These are phyloP conservation scores for Hygrophila difformis DNA, from an alignment of 257 asterid genomes.

Conservation along the genomic window DNA sequence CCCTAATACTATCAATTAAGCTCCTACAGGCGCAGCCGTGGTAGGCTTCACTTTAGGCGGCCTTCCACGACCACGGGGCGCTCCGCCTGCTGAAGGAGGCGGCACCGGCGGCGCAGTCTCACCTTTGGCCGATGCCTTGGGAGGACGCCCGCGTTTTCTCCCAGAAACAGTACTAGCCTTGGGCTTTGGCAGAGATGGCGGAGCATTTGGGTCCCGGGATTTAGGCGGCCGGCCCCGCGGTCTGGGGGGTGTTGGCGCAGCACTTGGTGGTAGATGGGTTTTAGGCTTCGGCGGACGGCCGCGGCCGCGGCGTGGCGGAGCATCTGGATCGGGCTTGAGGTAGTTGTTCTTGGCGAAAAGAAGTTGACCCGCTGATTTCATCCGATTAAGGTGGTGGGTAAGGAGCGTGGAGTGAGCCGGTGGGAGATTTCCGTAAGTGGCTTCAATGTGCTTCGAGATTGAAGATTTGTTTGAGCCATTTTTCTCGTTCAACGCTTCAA, in stretches of 20 bases:
- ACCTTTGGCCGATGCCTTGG: slow-evolving; percentile 31
- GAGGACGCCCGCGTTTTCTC: slow-evolving; percentile 71
- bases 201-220: slow-evolving; percentile 33
- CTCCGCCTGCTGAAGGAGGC: slow-evolving; percentile 13
- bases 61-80: slow-evolving; percentile 72
- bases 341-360: slow-evolving; percentile 51
- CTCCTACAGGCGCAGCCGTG: slow-evolving; percentile 56
- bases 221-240: slow-evolving; percentile 82
- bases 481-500: slow-evolving; percentile 43
- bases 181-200: slow-evolving; percentile 32
- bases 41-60: slow-evolving; percentile 71
- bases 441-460: slow-evolving; percentile 57
- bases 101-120: not conserved
- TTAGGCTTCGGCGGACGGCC: slow-evolving; percentile 92
- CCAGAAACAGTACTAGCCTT: slow-evolving; percentile 28
- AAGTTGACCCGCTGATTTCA: slow-evolving; percentile 64
- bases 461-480: slow-evolving; percentile 57
- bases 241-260: slow-evolving; percentile 32
- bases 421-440: slow-evolving; percentile 46
- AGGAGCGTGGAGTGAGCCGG: slow-evolving; percentile 53
- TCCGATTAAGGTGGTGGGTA: slow-evolving; percentile 57
- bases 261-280: slow-evolving; percentile 25
- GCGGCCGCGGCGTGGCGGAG: slow-evolving; percentile 85
- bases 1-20: no score
- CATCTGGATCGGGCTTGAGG: slow-evolving; percentile 48